Percentiles rank a stretch among this genome's conserved stretches.
These are phyloP conservation scores for Dictyostelium citrinum DNA, from an alignment of 78 protist genomes.

Conservation along the genomic window DNA sequence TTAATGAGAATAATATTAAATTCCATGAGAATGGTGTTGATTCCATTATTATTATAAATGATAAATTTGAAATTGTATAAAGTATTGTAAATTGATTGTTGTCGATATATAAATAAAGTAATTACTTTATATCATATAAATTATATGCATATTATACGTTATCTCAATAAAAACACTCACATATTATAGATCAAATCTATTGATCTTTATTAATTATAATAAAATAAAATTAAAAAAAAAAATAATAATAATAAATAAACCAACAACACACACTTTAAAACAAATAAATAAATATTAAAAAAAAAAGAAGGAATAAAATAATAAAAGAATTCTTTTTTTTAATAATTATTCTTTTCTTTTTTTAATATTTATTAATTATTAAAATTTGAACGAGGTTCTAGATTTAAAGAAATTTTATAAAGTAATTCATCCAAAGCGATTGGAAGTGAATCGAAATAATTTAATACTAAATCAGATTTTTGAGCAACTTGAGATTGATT, in stretches of 20 bases:
- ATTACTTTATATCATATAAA: no score
- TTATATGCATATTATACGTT: no score
- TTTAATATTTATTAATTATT: neutral
- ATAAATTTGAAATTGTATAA: no score
- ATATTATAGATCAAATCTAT: no score
- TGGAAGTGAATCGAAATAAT: constrained; percentile 53
- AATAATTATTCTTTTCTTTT: neutral
- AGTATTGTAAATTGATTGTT: neutral
- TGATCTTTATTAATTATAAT: no score
- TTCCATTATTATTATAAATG: neutral
- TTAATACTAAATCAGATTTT: constrained; percentile 18
- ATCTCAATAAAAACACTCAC: no score
- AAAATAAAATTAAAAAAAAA: no score
- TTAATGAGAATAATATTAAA: no score
- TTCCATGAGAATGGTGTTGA: neutral
- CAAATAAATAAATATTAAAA: no score
- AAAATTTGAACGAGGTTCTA: constrained; percentile 47
- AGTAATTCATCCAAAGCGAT: constrained; percentile 57
- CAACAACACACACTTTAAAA: no score
- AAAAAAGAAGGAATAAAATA: no score
- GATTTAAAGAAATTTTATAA: constrained; percentile 52
- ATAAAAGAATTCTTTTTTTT: neutral
- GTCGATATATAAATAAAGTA: neutral
- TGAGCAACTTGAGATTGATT: neutral
- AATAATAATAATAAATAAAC: no score